Evolutionary conservation across 257 asterid genomes (phyloP).

Genomic region (Capsicum baccatum): DNA sequence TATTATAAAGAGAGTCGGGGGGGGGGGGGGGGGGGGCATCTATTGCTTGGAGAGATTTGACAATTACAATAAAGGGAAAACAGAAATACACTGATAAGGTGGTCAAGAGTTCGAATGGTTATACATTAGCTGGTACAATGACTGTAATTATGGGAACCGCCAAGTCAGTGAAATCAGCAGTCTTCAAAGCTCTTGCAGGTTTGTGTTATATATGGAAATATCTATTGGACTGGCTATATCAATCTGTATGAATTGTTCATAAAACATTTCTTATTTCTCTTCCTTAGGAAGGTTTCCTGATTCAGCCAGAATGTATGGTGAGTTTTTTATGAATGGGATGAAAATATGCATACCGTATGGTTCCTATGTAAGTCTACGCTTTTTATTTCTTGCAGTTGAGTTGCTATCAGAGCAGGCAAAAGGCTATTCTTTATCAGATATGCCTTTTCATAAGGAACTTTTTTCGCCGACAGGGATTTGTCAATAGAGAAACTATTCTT

Average conservation of each 20-base stretch:
- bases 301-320: constrained; percentile 84
- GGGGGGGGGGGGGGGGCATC: constrained; percentile 69
- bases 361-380: constrained; percentile 69
- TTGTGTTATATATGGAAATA: constrained; percentile 25
- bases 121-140: constrained; percentile 93
- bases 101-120: constrained; percentile 89
- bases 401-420: not conserved
- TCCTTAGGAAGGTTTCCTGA: constrained; percentile 82
- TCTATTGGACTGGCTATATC: not conserved
- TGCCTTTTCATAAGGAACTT: constrained; percentile 30
- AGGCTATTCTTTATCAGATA: not conserved
- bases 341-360: constrained; percentile 78
- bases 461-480: constrained; percentile 75
- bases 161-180: constrained; percentile 97
- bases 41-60: constrained; percentile 94
- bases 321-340: constrained; percentile 83
- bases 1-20: too few relatives aligned
- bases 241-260: not conserved
- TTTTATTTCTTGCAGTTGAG: not conserved
- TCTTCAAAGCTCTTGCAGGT: constrained; percentile 96
- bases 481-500: constrained; percentile 85
- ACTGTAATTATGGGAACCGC: constrained; percentile 99
- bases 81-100: constrained; percentile 89
- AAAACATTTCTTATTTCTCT: constrained; percentile 29
- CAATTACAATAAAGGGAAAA: constrained; percentile 89